These are phyloP conservation scores for Stachybotrys chlorohalonatus DNA, from an alignment of 2,329 filamentous ascomycete species.

Conservation along the genomic window DNA sequence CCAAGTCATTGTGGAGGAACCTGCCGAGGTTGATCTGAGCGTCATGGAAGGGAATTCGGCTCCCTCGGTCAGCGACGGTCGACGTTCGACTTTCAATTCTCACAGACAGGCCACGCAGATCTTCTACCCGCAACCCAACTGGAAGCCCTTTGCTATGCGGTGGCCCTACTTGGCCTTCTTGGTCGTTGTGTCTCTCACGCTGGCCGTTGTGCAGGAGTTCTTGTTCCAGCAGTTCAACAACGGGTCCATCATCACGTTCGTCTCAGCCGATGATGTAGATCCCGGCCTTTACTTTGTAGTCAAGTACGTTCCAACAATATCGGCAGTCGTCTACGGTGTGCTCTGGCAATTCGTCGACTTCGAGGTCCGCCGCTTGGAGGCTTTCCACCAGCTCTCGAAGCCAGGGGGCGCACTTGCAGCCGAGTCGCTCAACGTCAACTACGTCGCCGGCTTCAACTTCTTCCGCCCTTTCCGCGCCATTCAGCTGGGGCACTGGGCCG, in stretches of 20 bases:
- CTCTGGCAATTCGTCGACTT: conserved; percentile 59
- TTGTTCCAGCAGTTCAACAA: conserved; percentile 40
- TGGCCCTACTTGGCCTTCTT: conserved; percentile 49
- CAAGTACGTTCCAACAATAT: conserved; percentile 54
- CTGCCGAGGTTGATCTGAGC: conserved; percentile 40
- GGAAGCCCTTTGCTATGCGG: conserved; percentile 58
- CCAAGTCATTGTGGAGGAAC: conserved; percentile 41
- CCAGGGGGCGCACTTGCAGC: conserved; percentile 50
- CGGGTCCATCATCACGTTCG: conserved; percentile 40
- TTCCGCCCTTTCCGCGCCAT: conserved; percentile 55
- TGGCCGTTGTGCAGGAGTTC: conserved; percentile 45
- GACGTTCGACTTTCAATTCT: conserved; percentile 27
- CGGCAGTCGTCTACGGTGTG: conserved; percentile 53
- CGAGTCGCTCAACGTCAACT: conserved; percentile 65
- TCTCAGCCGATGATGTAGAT: conserved; percentile 38
- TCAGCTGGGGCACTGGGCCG: conserved; percentile 55
- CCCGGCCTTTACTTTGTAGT: conserved; percentile 48
- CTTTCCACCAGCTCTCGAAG: conserved; percentile 57
- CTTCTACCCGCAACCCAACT: conserved; percentile 55
- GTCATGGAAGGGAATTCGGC: conserved; percentile 34
- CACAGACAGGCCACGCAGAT: conserved; percentile 31
- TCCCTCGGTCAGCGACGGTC: conserved; percentile 18
- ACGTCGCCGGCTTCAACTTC: conserved; percentile 59
- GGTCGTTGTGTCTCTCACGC: conserved; percentile 40
- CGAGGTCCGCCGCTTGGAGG: conserved; percentile 57